Base-by-base conservation (phyloP, 768 basidiomycete genomes). In the Cytidiella melzeri region DNA sequence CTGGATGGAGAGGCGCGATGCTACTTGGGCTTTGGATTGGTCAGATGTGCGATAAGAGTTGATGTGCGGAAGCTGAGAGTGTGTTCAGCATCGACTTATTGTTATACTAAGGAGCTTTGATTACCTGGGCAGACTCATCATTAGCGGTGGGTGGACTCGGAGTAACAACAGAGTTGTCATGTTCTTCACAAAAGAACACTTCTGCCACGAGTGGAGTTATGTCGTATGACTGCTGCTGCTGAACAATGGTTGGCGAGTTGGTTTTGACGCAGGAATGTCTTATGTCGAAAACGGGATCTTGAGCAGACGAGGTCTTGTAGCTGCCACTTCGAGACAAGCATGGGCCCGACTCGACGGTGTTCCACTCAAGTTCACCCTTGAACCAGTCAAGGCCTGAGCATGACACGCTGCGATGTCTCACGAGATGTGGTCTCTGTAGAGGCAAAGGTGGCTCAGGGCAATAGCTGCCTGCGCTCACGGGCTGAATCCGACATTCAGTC, bases 331-430 rank as follows among this genome's bases (percentile, higher is more conserved):
- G 13, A 19, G 25, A 5, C 4, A 47, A 21, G 19, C 12, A 13
- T 6, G 43, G 43, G 40, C 44, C 40, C 34, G 38, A 18, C 20
- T 47, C 50, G 19, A 51, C 37, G 7, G 25, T 44, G 5, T 28
- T 30, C 50, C 50, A 51, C 7, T 44, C 41, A 41, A 50, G 36
- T 4, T 24, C 37, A 25, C 43, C 38, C 6, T 36, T n/a, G 27
- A 51, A 41, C 45, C 45, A 34, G 40, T 46, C 50, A 10, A 51
- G 38, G 11, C 26, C 39, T 7, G 43, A 40, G 39, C 39, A 51
- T 18, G 50, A 51, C 15, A 9, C 24, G 34, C 50, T 51, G 38
- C 43, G 50, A 4, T 28, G 9, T 23, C 36, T 23, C 13, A 36
- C 18, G 13, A 44, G 43, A 43, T 34, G 9, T 15, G 30, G 30